Conservation (phyloP, 352 stramenopile species). For the Phytophthora brassicae region DNA sequence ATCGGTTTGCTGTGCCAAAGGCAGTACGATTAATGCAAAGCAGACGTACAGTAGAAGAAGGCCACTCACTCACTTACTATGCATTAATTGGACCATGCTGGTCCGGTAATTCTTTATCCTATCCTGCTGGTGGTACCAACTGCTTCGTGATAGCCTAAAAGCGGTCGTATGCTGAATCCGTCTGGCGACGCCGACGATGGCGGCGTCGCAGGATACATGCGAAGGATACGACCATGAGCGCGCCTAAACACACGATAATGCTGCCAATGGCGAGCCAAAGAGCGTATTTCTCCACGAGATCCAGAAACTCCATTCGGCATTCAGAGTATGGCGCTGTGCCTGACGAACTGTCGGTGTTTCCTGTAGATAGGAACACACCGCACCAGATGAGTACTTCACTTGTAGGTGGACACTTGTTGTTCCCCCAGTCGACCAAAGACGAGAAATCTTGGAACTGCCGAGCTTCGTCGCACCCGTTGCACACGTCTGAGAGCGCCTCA, state of each 20-base stretch:
- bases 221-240: constrained; percentile 51
- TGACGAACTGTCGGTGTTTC: constrained; percentile 22
- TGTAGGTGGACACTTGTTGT: constrained; percentile 70
- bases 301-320: constrained; percentile 51
- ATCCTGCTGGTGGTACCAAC: constrained; percentile 2
- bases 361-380: constrained; percentile 47
- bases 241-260: constrained; percentile 39
- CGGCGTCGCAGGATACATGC: constrained; percentile 47
- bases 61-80: too few species aligned
- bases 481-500: constrained; percentile 45
- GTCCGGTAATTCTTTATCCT: neutral
- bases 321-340: constrained; percentile 53
- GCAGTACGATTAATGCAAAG: too few species aligned
- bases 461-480: constrained; percentile 52
- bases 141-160: constrained; percentile 29
- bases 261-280: constrained; percentile 43
- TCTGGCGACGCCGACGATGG: constrained; percentile 12
- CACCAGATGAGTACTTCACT: constrained; percentile 58
- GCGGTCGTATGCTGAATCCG: constrained; percentile 20
- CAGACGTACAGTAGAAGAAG: too few species aligned
- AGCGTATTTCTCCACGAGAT: constrained; percentile 44
- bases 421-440: constrained; percentile 75
- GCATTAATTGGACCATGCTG: too few species aligned
- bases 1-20: neutral
- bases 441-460: constrained; percentile 66